Evolutionary conservation across 192 early-diverging fungal genomes (phyloP), one percentile per base, ranked within the genome.

Genomic region (Entophlyctis luteolus): DNA sequence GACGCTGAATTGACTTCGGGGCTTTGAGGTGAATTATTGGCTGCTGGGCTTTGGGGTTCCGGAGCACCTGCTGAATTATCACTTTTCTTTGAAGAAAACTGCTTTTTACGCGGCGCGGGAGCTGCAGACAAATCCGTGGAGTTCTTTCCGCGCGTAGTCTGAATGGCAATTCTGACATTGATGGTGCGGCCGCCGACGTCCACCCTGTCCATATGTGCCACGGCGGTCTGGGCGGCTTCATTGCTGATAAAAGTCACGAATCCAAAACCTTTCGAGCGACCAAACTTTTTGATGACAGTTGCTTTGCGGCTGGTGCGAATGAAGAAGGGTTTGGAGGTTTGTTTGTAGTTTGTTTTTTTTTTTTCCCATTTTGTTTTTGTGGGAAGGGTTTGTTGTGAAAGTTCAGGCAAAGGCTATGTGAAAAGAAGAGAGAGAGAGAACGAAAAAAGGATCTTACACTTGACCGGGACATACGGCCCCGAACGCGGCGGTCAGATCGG

Each of bases 211-310:
- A 90, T 74, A 28, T 85, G 66, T 32, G 74, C 72, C 46, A 91
- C 87, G 38, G 91, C 93, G 74, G 86, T 82, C 54, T 87, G 68
- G 42, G 87, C 90, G 20, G 79, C 82, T 46, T 75, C 88, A 37
- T 88, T 78, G 22, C 84, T 86, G 23, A 75, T 87, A 71, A 89
- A 96, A 36, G 91, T 82, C 10, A 97, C 90, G 75, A 97, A 98
- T 18, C 96, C 96, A 76, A 91, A 97, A 54, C 96, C 96, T 62
- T 91, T 82, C 35, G 93, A 91, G 66, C 93, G 89, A 29, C 78
- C 73, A 35, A 88, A 87, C 47, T 89, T 89, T 48, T 79, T 87
- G 73, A 96, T 93, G 60, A 97, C 83, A 65, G 86, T 87, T 28
- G 90, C 90, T 55, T 87, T 82, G 50, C 79, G 65, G 39, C 89